phyloP scores from a whole-genome alignment of 2,329 filamentous ascomycete genomes.

The Lachnellula arida region DNA sequence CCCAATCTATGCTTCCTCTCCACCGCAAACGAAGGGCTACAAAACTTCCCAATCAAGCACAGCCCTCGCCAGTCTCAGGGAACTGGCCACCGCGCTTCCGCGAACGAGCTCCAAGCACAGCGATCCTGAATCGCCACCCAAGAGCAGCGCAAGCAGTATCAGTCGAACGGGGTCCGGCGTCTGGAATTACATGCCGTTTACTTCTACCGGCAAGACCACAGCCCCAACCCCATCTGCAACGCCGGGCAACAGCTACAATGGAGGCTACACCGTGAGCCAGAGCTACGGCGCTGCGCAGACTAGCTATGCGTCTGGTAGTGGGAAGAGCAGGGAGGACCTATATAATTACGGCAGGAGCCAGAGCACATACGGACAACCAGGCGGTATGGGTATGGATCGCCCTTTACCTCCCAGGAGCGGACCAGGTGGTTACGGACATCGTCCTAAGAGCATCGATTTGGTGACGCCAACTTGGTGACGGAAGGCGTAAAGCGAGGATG shows the following conservation, averaged over 20 bases:
- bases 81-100: constrained; percentile 27
- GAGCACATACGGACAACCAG: constrained; percentile 18
- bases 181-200: constrained; percentile 31
- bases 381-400: constrained; percentile 42
- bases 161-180: constrained; percentile 22
- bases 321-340: constrained; percentile 22
- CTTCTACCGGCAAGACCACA: constrained; percentile 15
- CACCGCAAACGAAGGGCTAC: constrained; percentile 1
- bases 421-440: constrained; percentile 46
- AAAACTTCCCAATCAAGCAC: constrained; percentile 17
- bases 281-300: constrained; percentile 9
- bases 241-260: constrained; percentile 23
- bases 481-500: no score
- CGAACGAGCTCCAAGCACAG: constrained; percentile 5
- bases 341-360: constrained; percentile 19
- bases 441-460: constrained; percentile 59
- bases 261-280: constrained; percentile 11
- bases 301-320: not conserved
- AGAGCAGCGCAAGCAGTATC: constrained; percentile 15
- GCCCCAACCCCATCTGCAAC: constrained; percentile 23
- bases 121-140: constrained; percentile 17
- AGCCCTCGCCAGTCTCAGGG: constrained; percentile 25
- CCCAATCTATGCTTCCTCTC: constrained; percentile 2
- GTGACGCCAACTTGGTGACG: constrained; percentile 44
- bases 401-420: constrained; percentile 51